Evolutionary conservation across 2,329 filamentous ascomycete genomes (phyloP).

Genomic region (Xylariaceae sp.): DNA sequence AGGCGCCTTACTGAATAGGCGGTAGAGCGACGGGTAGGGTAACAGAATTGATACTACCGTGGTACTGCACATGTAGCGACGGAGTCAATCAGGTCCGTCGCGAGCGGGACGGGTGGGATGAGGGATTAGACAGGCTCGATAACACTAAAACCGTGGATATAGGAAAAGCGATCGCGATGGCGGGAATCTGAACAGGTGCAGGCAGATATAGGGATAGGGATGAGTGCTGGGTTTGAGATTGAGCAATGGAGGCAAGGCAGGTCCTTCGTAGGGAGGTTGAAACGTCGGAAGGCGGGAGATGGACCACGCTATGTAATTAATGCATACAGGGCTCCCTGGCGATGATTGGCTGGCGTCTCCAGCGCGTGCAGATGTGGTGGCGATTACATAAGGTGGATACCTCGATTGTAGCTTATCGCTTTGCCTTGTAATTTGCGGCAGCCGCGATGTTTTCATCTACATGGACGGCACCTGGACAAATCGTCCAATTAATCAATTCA

Average conservation of each 20-base stretch:
- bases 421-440: too few species aligned
- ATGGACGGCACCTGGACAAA: too few species aligned
- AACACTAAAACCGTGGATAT: background rate
- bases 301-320: background rate
- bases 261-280: background rate
- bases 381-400: too few species aligned
- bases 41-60: background rate
- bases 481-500: too few species aligned
- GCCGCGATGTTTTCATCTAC: too few species aligned
- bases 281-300: background rate
- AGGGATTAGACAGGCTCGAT: background rate
- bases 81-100: background rate
- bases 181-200: background rate
- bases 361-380: too few species aligned
- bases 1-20: background rate
- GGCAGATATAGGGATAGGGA: background rate
- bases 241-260: background rate
- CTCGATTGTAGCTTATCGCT: too few species aligned
- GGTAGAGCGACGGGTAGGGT: background rate
- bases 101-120: background rate
- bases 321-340: background rate
- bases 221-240: background rate
- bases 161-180: background rate
- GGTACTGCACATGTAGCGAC: background rate
- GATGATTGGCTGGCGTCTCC: background rate